Conservation (phyloP, 495 filamentous ascomycete genomes). For the Xylona heveae region DNA sequence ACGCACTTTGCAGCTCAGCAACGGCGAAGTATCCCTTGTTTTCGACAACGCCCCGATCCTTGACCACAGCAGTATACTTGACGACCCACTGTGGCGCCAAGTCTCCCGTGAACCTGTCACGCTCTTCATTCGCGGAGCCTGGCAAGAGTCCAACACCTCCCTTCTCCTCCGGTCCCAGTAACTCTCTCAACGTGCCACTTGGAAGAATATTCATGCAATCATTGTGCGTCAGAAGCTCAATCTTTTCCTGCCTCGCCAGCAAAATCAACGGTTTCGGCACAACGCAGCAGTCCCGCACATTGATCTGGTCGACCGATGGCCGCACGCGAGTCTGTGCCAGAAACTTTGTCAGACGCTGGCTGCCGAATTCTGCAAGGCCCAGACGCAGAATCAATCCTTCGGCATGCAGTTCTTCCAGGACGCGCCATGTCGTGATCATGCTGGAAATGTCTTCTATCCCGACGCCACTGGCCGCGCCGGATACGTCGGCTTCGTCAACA, state of each 20-base stretch:
- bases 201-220: constrained; percentile 86
- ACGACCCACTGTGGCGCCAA: constrained; percentile 82
- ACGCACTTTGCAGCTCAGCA: constrained; percentile 52
- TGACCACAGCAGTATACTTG: constrained; percentile 96
- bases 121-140: constrained; percentile 17
- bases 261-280: constrained; percentile 75
- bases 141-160: constrained; percentile 21
- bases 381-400: constrained; percentile 49
- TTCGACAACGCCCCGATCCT: constrained; percentile 89
- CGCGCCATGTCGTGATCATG: constrained; percentile 47
- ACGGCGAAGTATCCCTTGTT: constrained; percentile 93
- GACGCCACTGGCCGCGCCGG: constrained; percentile 23
- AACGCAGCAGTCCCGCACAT: constrained; percentile 87
- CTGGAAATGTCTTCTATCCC: constrained; percentile 36
- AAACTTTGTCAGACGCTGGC: constrained; percentile 49
- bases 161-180: constrained; percentile 36
- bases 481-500: constrained; percentile 38
- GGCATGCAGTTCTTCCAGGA: constrained; percentile 53
- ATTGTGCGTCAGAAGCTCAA: constrained; percentile 83
- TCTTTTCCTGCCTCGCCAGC: constrained; percentile 62
- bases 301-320: constrained; percentile 88
- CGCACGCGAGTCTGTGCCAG: constrained; percentile 42
- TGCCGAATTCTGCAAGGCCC: constrained; percentile 81
- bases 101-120: constrained; percentile 44
- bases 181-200: constrained; percentile 57